These are phyloP conservation scores for Diaporthe longicolla DNA, from an alignment of 2,329 filamentous ascomycete species.

Conservation along the genomic window DNA sequence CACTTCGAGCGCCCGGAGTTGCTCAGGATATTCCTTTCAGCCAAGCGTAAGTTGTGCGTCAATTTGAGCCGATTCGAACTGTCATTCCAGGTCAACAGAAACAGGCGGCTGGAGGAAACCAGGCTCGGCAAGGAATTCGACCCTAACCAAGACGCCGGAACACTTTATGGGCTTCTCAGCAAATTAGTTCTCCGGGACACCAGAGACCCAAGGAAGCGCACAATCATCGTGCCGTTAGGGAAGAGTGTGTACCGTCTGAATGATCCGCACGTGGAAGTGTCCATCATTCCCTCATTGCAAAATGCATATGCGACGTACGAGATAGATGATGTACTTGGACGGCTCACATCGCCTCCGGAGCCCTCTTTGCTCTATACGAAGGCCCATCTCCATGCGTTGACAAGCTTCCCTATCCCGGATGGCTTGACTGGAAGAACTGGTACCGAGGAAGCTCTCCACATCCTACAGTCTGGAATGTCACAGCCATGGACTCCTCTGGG, in stretches of 20 bases:
- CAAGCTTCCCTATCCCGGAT: constrained; percentile 71
- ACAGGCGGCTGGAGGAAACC: constrained; percentile 58
- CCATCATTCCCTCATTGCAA: constrained; percentile 48
- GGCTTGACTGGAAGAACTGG: constrained; percentile 71
- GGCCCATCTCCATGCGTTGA: constrained; percentile 72
- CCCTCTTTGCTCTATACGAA: constrained; percentile 68
- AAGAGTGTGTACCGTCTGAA: constrained; percentile 47
- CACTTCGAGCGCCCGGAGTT: constrained; percentile 61
- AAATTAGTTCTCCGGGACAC: constrained; percentile 69
- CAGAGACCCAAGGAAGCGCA: constrained; percentile 57
- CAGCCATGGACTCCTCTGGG: constrained; percentile 62
- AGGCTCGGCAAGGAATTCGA: constrained; percentile 69
- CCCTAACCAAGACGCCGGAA: constrained; percentile 70
- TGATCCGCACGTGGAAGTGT: constrained; percentile 60
- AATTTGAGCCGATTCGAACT: constrained; percentile 68
- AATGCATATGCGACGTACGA: constrained; percentile 63
- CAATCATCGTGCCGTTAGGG: constrained; percentile 69
- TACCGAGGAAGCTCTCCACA: constrained; percentile 69
- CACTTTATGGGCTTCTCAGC: constrained; percentile 70
- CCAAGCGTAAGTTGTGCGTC: constrained; percentile 53
- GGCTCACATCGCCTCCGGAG: constrained; percentile 71
- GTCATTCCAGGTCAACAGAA: constrained; percentile 63
- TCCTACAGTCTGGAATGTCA: constrained; percentile 63
- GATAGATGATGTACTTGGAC: constrained; percentile 68
- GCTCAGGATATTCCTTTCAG: constrained; percentile 63